A percentile compares a stretch with the other conserved stretches of the same genome.
These are phyloP conservation scores for Austroboletus festivus DNA, from an alignment of 768 basidiomycete species.

Conservation along the genomic window DNA sequence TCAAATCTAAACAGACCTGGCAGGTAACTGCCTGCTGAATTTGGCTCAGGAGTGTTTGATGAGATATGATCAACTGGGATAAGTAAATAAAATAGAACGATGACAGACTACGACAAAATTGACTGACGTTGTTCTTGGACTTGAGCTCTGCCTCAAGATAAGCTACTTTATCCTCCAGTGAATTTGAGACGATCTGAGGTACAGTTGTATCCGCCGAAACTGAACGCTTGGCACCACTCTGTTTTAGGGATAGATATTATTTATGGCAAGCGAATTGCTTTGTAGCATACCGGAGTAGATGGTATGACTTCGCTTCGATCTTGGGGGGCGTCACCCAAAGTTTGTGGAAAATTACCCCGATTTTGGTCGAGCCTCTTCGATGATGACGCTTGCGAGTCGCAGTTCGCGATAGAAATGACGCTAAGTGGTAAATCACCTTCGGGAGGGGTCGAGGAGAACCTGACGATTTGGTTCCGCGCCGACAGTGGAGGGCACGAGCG, in stretches of 20 bases:
- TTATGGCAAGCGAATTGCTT: background rate
- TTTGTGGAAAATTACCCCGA: background rate
- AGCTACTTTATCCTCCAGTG: slow-evolving; percentile 29
- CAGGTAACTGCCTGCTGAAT: slow-evolving; percentile 67
- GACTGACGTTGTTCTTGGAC: slow-evolving; percentile 38
- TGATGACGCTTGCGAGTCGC: background rate
- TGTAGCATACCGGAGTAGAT: slow-evolving; percentile 14
- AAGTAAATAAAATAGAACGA: background rate
- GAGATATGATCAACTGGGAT: slow-evolving; percentile 46
- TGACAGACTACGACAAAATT: background rate
- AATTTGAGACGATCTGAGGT: background rate
- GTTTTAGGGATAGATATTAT: slow-evolving; percentile 8
- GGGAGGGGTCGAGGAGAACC: slow-evolving; percentile 23
- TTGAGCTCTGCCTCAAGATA: slow-evolving; percentile 45
- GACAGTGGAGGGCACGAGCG: slow-evolving; percentile 18
- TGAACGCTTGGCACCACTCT: slow-evolving; percentile 5
- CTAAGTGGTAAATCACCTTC: slow-evolving; percentile 7
- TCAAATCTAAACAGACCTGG: slow-evolving; percentile 74
- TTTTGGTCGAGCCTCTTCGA: background rate
- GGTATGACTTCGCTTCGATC: slow-evolving; percentile 6
- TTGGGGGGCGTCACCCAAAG: background rate
- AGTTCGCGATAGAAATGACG: background rate
- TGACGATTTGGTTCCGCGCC: slow-evolving; percentile 24
- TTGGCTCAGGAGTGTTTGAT: slow-evolving; percentile 51
- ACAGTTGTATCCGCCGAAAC: background rate